These are phyloP conservation scores for Penicillium canariense DNA, from an alignment of 495 filamentous ascomycete genomes.

Conservation along the genomic window DNA sequence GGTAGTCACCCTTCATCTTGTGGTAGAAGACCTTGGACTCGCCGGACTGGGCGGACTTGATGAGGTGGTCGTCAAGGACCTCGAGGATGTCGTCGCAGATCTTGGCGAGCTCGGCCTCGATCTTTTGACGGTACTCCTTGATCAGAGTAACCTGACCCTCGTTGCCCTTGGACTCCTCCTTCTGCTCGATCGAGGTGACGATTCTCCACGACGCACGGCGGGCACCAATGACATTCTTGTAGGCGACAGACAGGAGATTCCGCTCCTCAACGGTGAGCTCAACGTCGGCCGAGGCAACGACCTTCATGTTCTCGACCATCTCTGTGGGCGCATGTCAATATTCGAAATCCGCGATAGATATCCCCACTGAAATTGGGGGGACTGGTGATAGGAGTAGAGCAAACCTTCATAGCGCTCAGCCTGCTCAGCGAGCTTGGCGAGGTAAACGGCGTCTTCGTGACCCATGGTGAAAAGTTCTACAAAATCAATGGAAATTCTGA, in stretches of 20 bases:
- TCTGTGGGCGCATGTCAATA: slow-evolving; percentile 55
- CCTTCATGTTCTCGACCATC: slow-evolving; percentile 99
- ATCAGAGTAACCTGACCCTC: slow-evolving; percentile 87
- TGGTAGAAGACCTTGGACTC: slow-evolving; percentile 99
- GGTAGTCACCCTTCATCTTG: slow-evolving; percentile 99
- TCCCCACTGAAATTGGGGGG: not conserved
- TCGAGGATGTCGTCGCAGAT: slow-evolving; percentile 99
- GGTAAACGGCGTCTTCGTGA: slow-evolving; percentile 98
- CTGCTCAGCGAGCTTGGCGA: slow-evolving; percentile 99
- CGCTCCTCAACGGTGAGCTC: slow-evolving; percentile 99
- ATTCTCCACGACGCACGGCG: slow-evolving; percentile 99
- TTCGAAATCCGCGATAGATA: not conserved
- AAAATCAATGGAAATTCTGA: slow-evolving; percentile 4
- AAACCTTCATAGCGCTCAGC: slow-evolving; percentile 99
- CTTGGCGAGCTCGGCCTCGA: slow-evolving; percentile 96
- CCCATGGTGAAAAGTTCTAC: slow-evolving; percentile 71
- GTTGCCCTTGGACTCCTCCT: slow-evolving; percentile 99
- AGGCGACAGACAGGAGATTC: slow-evolving; percentile 97
- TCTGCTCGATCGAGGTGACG: slow-evolving; percentile 99
- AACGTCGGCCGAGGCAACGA: slow-evolving; percentile 90
- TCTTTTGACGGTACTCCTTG: slow-evolving; percentile 99
- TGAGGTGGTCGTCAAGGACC: slow-evolving; percentile 93
- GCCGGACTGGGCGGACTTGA: slow-evolving; percentile 91
- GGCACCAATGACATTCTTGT: slow-evolving; percentile 99
- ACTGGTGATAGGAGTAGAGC: slow-evolving; percentile 30